Conservation (phyloP, 2,329 filamentous ascomycete genomes). For the Periglandula ipomoeae region DNA sequence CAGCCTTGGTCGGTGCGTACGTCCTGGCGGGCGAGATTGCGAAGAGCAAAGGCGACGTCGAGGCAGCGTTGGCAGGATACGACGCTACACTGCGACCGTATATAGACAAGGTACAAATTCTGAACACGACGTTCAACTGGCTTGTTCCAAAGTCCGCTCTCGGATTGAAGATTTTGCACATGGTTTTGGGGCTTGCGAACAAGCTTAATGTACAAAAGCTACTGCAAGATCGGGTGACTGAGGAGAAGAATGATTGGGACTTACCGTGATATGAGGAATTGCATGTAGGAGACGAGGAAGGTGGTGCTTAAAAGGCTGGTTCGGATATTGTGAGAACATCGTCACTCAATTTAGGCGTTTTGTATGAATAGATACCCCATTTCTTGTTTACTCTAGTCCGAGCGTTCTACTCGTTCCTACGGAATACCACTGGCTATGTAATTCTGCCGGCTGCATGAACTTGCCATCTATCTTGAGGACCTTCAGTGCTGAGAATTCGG, state of each 20-base stretch:
- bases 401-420: no score
- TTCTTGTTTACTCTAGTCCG: no score
- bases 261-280: constrained; percentile 4
- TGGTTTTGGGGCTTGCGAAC: background rate
- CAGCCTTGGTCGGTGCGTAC: constrained; percentile 38
- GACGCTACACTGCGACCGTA: constrained; percentile 30
- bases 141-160: background rate
- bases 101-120: constrained; percentile 14
- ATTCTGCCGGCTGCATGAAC: no score
- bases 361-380: background rate
- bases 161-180: background rate
- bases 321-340: background rate
- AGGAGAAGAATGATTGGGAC: background rate
- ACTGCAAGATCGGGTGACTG: background rate
- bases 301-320: background rate
- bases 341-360: background rate
- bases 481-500: no score
- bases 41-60: constrained; percentile 14
- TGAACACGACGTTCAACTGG: background rate
- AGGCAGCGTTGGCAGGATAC: constrained; percentile 27
- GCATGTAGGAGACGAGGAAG: background rate
- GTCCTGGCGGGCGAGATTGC: constrained; percentile 38
- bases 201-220: background rate
- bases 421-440: no score
- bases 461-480: no score